Base-by-base conservation (phyloP, 1,284 basidiomycete genomes). In the Gymnopus androsaceus region DNA sequence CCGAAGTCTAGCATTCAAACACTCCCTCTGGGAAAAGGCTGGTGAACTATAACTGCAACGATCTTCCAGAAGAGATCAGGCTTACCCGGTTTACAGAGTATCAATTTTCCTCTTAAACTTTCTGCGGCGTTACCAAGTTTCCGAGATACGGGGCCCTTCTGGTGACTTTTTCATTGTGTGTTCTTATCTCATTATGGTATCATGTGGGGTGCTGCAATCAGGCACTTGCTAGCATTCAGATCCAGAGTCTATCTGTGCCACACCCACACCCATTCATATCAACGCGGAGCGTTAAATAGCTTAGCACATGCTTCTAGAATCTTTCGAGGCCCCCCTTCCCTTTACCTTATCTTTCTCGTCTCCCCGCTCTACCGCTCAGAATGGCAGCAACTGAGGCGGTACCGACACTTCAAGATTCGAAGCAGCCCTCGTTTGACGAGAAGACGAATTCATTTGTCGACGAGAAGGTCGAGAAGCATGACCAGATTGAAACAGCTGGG, bases 401-500 rank as follows among this genome's bases (percentile, higher is more conserved):
- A 45, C 51, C 41, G 42, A 53, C 51, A 19, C 51, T 53, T 36
- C 33, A 34, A 15, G 51, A 44, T 27, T 31, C 19, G 15, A 45
- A 52, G 23, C 30, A 41, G 9, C 31, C n/a, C 11, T 36, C 41
- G 42, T 36, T 45, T 21, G 51, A 53, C 17, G 51, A 53, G 33
- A 53, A 53, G 33, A 19, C 51, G 14, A 36, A 53, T 42, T 53
- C 51, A 2, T 34, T 53, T 15, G 19, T 31, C 41, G 53, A 54
- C 31, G 53, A 54, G 44, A 54, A 47, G 45, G 9, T 8, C 21
- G 53, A 37, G 12, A 25, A 15, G 9, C 31, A 47, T 28, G 45
- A 54, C 4, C 27, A 37, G 44, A 15, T 54, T 33, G 36, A 46
- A 15, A 27, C 41, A 15, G 50, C 19, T 4, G 41, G 38, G 7